A percentile compares a stretch with the other conserved stretches of the same genome.
These are phyloP conservation scores for Teratosphaeria viscida DNA, from an alignment of 2,329 filamentous ascomycete species.

Conservation along the genomic window DNA sequence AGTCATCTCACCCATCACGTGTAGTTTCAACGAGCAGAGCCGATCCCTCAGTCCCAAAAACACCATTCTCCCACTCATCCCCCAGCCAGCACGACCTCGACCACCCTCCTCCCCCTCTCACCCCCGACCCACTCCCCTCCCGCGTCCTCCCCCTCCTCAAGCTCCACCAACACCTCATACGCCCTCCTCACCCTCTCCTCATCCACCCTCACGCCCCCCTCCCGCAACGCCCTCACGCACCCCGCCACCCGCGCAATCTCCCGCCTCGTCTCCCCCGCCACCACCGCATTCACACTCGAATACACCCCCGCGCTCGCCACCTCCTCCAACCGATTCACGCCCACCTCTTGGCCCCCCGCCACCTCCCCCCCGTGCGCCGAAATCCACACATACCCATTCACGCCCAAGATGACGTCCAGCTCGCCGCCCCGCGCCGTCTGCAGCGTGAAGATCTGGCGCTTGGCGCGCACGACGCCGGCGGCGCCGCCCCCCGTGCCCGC, in stretches of 20 bases:
- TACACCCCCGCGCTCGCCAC: conserved; percentile 77
- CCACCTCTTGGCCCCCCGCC: conserved; percentile 42
- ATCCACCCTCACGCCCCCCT: conserved; percentile 73
- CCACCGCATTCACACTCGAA: conserved; percentile 86
- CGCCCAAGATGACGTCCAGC: conserved; percentile 79
- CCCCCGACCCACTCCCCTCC: conserved; percentile 33
- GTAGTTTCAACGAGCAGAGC: not conserved
- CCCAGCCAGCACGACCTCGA: conserved; percentile 23
- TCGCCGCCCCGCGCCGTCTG: conserved; percentile 50
- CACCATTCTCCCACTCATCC: conserved; percentile 1
- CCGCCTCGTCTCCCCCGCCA: conserved; percentile 63
- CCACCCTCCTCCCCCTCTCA: conserved; percentile 27
- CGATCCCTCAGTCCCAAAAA: not conserved
- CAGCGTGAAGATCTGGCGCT: conserved; percentile 81
- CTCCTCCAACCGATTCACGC: conserved; percentile 81
- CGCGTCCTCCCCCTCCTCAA: conserved; percentile 51
- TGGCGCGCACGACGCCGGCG: conserved; percentile 71
- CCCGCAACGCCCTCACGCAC: conserved; percentile 71
- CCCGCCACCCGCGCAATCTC: conserved; percentile 80
- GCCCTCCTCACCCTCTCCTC: conserved; percentile 77
- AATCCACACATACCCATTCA: conserved; percentile 97
- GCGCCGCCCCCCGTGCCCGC: conserved; percentile 65
- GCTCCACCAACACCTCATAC: conserved; percentile 75
- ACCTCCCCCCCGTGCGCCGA: conserved; percentile 56
- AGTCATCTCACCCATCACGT: too few relatives aligned